These are phyloP conservation scores for Candida broadrunensis DNA, from an alignment of 805 yeast genomes.

Conservation along the genomic window DNA sequence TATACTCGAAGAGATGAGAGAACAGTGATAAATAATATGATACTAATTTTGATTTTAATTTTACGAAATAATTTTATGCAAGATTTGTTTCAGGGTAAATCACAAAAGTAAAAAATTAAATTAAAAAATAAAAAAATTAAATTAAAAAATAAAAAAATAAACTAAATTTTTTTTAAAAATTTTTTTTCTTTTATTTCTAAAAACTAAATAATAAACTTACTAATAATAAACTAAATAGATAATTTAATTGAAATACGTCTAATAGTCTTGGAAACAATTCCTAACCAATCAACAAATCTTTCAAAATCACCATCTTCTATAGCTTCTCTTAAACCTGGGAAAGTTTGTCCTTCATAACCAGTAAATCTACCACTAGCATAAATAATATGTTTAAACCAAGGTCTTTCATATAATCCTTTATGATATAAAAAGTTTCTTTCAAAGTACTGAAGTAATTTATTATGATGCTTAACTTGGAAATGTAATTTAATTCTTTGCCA, in stretches of 20 bases:
- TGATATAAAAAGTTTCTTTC: slow-evolving; percentile 53
- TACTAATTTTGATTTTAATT: no score
- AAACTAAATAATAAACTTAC: no score
- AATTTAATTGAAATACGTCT: slow-evolving; percentile 21
- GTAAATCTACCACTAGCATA: slow-evolving; percentile 56
- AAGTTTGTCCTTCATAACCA: slow-evolving; percentile 49
- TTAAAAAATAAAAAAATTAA: no score
- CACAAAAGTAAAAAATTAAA: no score
- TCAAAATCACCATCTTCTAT: slow-evolving; percentile 45
- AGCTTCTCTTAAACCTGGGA: slow-evolving; percentile 62
- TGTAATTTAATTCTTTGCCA: slow-evolving; percentile 34
- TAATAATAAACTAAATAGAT: neutral
- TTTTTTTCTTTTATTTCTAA: no score
- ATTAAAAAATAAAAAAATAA: no score
- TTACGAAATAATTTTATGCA: no score
- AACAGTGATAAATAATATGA: no score
- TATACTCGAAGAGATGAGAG: no score
- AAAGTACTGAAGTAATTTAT: slow-evolving; percentile 39
- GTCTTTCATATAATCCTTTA: slow-evolving; percentile 46
- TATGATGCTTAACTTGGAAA: slow-evolving; percentile 29
- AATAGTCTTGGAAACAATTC: slow-evolving; percentile 36
- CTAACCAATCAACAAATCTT: slow-evolving; percentile 42
- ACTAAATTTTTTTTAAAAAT: no score
- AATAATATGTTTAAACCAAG: slow-evolving; percentile 63
- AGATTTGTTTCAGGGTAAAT: no score